These are phyloP conservation scores for Rhodotorula graminis DNA, from an alignment of 768 basidiomycete species.

Conservation along the genomic window DNA sequence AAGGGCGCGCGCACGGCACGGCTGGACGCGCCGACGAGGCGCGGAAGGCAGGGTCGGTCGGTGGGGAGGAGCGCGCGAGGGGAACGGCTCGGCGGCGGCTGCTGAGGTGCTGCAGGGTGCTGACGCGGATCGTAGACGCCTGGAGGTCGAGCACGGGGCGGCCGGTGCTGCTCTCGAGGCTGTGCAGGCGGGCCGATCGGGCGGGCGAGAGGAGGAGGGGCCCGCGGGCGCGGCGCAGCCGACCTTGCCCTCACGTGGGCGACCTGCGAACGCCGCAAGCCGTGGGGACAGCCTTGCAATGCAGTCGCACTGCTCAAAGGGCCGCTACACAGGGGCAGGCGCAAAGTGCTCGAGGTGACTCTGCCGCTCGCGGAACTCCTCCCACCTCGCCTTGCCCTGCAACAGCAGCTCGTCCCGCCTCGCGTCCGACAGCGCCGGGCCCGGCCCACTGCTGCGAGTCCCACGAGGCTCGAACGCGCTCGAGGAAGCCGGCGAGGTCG, in stretches of 20 bases:
- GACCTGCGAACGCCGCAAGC: no score
- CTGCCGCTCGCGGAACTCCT: slow-evolving; percentile 21
- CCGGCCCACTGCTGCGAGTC: background rate
- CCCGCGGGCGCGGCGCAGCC: no score
- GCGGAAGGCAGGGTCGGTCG: no score
- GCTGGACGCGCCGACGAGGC: background rate
- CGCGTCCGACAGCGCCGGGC: background rate
- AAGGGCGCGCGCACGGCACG: no score
- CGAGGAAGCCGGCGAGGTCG: background rate
- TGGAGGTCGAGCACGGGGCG: background rate
- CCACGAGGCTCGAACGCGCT: background rate
- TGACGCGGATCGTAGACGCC: no score
- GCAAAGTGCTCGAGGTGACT: background rate
- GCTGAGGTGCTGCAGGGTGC: no score
- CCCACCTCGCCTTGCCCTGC: slow-evolving; percentile 34
- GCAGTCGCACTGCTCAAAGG: no score
- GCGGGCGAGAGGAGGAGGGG: background rate
- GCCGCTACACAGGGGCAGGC: background rate
- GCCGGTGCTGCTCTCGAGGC: background rate
- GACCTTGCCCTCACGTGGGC: no score
- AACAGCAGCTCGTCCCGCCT: slow-evolving; percentile 25
- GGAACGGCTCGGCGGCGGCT: no score
- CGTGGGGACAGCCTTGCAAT: no score
- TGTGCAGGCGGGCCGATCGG: background rate
- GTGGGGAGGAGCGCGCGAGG: background rate